A percentile compares a stretch with the other conserved stretches of the same genome.
Evolutionary conservation across 257 asterid species (phyloP).

Genomic region (Capsicum pubescens): DNA sequence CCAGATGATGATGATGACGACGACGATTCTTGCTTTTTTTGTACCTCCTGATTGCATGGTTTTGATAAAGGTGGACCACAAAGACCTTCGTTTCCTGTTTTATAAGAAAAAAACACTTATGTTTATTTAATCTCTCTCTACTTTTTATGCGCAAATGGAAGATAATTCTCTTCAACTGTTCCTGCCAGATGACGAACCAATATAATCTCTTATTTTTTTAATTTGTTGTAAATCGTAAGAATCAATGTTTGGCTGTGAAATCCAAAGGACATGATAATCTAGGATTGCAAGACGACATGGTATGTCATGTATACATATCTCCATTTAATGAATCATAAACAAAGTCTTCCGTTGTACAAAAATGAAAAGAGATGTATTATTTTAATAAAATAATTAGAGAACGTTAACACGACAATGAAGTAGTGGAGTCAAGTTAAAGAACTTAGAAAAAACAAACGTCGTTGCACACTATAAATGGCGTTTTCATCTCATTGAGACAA

Average conservation of each 20-base stretch:
- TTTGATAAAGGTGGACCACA: slow-evolving; percentile 71
- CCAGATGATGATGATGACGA: slow-evolving; percentile 2
- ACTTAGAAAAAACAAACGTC: background rate
- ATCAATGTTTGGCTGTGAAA: background rate
- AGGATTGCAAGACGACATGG: background rate
- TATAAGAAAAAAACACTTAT: background rate
- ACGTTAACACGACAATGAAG: background rate
- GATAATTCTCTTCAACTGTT: background rate
- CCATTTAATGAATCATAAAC: background rate
- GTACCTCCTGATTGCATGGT: slow-evolving; percentile 49
- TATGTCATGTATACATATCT: background rate
- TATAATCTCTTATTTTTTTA: background rate
- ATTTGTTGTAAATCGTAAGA: background rate
- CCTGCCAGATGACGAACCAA: background rate
- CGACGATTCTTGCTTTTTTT: slow-evolving; percentile 38
- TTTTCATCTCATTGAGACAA: background rate
- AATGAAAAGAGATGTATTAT: no score
- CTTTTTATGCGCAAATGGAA: background rate
- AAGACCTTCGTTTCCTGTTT: slow-evolving; percentile 62
- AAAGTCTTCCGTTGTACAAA: background rate
- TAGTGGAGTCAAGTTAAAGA: background rate
- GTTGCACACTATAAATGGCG: background rate
- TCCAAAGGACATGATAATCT: background rate
- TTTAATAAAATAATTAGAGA: background rate
- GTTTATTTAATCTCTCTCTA: background rate